Conservation (phyloP, 2,329 filamentous ascomycete genomes). For the Colletotrichum orbiculare region DNA sequence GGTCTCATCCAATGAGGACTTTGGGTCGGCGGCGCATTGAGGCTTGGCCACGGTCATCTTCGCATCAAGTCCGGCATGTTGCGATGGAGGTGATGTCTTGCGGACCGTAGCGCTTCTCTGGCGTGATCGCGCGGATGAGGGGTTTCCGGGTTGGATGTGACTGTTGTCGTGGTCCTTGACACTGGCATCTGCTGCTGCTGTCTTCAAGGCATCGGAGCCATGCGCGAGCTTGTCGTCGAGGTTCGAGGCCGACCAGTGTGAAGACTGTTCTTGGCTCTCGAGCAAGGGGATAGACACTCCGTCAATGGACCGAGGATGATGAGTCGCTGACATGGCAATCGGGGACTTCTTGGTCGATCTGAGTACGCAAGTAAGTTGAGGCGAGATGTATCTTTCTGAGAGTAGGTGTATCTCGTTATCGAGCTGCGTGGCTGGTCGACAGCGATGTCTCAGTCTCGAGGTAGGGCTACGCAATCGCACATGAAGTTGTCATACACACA, state of each 20-base stretch:
- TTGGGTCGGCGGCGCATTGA: slow-evolving; percentile 11
- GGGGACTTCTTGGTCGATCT: background rate
- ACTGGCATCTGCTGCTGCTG: slow-evolving; percentile 5
- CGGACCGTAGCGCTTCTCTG: slow-evolving; percentile 33
- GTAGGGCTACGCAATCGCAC: too few species aligned
- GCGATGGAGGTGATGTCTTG: slow-evolving; percentile 16
- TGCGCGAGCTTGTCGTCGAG: slow-evolving; percentile 19
- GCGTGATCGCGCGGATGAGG: slow-evolving; percentile 27
- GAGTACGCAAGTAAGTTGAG: background rate
- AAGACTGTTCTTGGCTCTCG: background rate
- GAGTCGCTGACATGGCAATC: slow-evolving; percentile 21
- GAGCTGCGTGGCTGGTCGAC: too few species aligned
- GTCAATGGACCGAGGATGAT: slow-evolving; percentile 27
- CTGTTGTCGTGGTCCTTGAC: background rate
- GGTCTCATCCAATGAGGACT: slow-evolving; percentile 32
- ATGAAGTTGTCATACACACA: too few species aligned
- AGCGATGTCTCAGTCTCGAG: too few species aligned
- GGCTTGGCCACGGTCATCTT: background rate
- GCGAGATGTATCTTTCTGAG: too few species aligned
- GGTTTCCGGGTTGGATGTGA: slow-evolving; percentile 32
- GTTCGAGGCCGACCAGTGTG: slow-evolving; percentile 23
- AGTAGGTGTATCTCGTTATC: too few species aligned
- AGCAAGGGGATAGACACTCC: background rate
- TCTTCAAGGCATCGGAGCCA: slow-evolving; percentile 11
- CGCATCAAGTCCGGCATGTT: background rate